phyloP scores from a whole-genome alignment of 345 rosid genomes.

The Lepidium sativum region DNA sequence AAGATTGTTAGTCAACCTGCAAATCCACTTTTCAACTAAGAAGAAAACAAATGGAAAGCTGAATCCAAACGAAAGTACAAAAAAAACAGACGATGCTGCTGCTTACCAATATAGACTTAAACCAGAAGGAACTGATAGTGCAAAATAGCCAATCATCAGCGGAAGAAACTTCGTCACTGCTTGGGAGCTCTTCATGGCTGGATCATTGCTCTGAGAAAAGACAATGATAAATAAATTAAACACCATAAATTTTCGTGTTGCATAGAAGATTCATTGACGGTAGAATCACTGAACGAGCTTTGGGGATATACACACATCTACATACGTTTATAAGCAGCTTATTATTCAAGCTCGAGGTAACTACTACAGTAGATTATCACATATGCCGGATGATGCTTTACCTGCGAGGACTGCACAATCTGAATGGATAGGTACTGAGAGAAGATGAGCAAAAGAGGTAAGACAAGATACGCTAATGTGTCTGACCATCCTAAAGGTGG shows the following conservation, averaged over 20 bases:
- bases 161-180: conserved; percentile 74
- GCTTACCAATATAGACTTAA: conserved; percentile 94
- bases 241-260: not conserved
- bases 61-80: not conserved
- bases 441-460: conserved; percentile 61
- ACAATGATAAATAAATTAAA: not conserved
- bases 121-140: conserved; percentile 96
- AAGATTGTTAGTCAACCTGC: conserved; percentile 88
- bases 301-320: not conserved
- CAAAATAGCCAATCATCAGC: conserved; percentile 82
- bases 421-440: conserved; percentile 79
- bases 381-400: conserved; percentile 12
- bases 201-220: conserved; percentile 60
- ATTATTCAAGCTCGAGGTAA: not conserved
- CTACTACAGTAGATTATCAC: not conserved
- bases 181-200: conserved; percentile 84
- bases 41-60: not conserved
- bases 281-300: not conserved
- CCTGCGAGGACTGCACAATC: conserved; percentile 91
- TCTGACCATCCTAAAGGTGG: conserved; percentile 97
- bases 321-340: not conserved
- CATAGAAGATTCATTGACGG: not conserved
- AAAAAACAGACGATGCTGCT: conserved; percentile 1
- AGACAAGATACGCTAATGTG: conserved; percentile 79
- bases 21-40: conserved; percentile 5